Conservation (phyloP, 257 asterid species). For the Primulina tabacum region DNA sequence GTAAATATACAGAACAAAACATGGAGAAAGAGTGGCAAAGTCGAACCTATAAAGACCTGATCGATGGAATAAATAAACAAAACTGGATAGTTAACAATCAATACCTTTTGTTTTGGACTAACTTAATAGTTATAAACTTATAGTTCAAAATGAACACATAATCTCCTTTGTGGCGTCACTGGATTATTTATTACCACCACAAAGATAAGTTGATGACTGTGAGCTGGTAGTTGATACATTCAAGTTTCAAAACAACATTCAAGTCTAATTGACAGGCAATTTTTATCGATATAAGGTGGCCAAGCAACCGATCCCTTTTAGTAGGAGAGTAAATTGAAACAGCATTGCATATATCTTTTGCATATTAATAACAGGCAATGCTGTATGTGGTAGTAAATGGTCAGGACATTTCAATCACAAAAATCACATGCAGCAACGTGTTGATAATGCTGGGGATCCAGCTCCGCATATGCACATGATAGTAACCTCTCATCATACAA, state of each 20-base stretch:
- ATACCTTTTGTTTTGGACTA: neutral
- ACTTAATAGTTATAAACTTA: no score
- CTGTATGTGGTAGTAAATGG: neutral
- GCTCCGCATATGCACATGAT: constrained; percentile 11
- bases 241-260: neutral
- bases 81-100: neutral
- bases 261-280: no score
- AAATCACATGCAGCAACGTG: neutral
- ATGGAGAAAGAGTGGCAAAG: neutral
- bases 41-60: neutral
- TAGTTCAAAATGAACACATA: neutral
- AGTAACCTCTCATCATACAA: neutral
- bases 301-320: neutral
- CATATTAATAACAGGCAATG: neutral
- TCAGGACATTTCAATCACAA: neutral
- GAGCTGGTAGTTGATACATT: neutral
- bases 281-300: neutral
- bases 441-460: neutral
- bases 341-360: neutral
- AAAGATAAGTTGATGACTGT: neutral
- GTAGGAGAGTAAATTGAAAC: neutral
- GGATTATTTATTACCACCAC: neutral
- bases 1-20: neutral
- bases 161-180: neutral
- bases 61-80: neutral